A percentile compares a stretch with the other conserved stretches of the same genome.
phyloP scores from a whole-genome alignment of 2,329 filamentous ascomycete genomes.

The Monilinia fructicola region DNA sequence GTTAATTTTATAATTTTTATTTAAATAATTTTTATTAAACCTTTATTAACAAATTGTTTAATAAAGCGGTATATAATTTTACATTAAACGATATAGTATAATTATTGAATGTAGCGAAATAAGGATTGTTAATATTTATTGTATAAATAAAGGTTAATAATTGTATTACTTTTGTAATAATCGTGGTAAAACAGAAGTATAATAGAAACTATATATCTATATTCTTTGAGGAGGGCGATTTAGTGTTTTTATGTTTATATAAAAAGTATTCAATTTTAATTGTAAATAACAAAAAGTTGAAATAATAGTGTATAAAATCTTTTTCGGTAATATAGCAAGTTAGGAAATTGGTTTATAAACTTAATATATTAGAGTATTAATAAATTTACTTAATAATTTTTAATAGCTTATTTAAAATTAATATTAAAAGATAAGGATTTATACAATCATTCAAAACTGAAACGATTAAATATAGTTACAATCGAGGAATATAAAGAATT shows the following conservation, averaged over 20 bases:
- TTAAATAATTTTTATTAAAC: not conserved
- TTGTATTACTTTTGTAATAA: not conserved
- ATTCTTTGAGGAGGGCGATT: not conserved
- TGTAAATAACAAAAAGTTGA: not conserved
- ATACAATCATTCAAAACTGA: not conserved
- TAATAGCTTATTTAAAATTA: not conserved
- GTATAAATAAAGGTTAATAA: too few relatives aligned
- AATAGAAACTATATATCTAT: not conserved
- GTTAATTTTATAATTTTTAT: not conserved
- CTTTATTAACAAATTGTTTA: not conserved
- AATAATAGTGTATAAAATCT: not conserved
- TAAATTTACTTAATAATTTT: not conserved
- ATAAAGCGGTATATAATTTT: not conserved
- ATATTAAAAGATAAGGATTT: not conserved
- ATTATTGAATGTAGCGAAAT: not conserved
- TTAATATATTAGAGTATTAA: not conserved
- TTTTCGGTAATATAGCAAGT: not conserved
- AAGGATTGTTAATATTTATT: not conserved
- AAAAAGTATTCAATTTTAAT: not conserved
- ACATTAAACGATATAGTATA: not conserved
- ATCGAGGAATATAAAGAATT: not conserved
- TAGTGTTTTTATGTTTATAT: not conserved
- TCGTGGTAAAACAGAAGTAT: not conserved
- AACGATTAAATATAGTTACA: not conserved
- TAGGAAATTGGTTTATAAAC: not conserved